These are phyloP conservation scores for Mycena filopes DNA, from an alignment of 768 basidiomycete genomes.

Conservation along the genomic window DNA sequence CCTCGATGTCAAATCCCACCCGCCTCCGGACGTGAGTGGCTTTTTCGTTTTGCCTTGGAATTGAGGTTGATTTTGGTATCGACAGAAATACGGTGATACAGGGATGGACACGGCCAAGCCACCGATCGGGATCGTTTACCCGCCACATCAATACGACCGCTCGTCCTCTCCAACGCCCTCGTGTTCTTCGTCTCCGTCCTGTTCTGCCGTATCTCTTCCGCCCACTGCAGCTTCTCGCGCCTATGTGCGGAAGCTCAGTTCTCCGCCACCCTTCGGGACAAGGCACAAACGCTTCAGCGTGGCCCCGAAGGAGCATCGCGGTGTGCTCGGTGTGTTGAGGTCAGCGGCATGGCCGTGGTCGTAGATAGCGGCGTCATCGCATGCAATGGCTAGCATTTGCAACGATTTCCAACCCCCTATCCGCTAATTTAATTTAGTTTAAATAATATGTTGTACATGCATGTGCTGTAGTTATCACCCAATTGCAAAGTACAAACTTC, in stretches of 20 bases:
- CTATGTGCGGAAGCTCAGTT: conserved; percentile 20
- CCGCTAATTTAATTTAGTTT: too few species aligned
- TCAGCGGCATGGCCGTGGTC: conserved; percentile 5
- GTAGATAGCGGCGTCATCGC: neutral
- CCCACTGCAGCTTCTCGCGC: neutral
- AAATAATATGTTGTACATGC: too few species aligned
- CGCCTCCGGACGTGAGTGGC: conserved; percentile 4
- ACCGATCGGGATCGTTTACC: too few species aligned
- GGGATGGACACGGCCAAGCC: neutral
- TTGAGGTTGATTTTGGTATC: neutral
- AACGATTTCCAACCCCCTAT: too few species aligned
- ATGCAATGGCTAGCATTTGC: too few species aligned
- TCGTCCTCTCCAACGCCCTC: conserved; percentile 17
- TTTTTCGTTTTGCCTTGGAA: too few species aligned
- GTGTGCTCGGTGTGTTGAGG: conserved; percentile 3
- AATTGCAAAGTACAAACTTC: too few species aligned
- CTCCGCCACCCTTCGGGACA: conserved; percentile 18
- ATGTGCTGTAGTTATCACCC: too few species aligned
- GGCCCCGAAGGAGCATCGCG: neutral
- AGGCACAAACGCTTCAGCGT: neutral
- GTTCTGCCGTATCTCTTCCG: neutral
- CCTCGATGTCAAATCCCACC: neutral
- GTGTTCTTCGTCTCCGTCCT: conserved; percentile 11
- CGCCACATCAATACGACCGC: neutral
- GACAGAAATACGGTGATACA: neutral